Evolutionary conservation across 2,329 filamentous ascomycete genomes (phyloP).

Genomic region (Elsinoe australis): DNA sequence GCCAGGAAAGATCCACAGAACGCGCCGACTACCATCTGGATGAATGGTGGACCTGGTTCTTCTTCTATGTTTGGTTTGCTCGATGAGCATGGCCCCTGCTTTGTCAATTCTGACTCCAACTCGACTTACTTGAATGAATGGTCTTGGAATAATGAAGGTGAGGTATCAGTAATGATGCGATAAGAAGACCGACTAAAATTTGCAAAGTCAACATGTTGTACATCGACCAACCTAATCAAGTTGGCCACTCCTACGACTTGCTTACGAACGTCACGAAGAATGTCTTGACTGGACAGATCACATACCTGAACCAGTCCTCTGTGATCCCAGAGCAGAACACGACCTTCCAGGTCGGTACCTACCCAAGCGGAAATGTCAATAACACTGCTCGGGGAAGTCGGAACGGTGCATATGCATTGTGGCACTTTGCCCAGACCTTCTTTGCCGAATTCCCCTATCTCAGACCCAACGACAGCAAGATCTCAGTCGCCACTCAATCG

Average conservation of each 20-base stretch:
- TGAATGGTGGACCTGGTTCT: slow-evolving; percentile 60
- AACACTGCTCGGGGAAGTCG: slow-evolving; percentile 26
- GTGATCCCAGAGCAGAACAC: slow-evolving; percentile 31
- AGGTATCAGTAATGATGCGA: not conserved
- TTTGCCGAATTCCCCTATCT: slow-evolving; percentile 35
- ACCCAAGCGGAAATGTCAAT: slow-evolving; percentile 45
- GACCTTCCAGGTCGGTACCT: slow-evolving; percentile 46
- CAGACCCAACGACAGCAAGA: slow-evolving; percentile 40
- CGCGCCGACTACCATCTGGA: slow-evolving; percentile 54
- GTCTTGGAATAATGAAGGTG: slow-evolving; percentile 57
- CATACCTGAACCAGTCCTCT: slow-evolving; percentile 28
- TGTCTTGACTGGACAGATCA: slow-evolving; percentile 23
- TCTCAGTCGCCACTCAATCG: slow-evolving; percentile 62
- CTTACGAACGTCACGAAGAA: slow-evolving; percentile 29
- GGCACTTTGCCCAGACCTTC: slow-evolving; percentile 54
- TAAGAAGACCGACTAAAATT: not conserved
- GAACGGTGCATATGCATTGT: slow-evolving; percentile 42
- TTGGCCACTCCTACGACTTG: slow-evolving; percentile 41
- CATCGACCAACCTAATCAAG: slow-evolving; percentile 55
- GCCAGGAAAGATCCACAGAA: slow-evolving; percentile 42
- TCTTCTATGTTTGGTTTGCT: slow-evolving; percentile 61
- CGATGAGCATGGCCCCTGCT: slow-evolving; percentile 51
- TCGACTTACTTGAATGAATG: slow-evolving; percentile 47
- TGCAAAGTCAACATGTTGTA: slow-evolving; percentile 46
- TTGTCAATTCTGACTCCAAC: slow-evolving; percentile 47